phyloP scores from a whole-genome alignment of 179 eudicot genomes.

The Pouteria campechiana region DNA sequence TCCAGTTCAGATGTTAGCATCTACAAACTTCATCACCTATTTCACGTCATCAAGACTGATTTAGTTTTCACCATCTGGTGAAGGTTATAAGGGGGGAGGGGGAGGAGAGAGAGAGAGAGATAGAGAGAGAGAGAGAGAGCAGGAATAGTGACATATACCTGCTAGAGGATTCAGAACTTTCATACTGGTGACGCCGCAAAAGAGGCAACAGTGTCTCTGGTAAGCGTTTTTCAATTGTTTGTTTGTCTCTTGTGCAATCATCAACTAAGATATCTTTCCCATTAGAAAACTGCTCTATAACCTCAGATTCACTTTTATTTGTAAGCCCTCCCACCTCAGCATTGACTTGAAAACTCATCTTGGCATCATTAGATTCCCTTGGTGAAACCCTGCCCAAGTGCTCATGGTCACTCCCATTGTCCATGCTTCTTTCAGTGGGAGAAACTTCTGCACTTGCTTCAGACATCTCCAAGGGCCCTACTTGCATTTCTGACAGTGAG shows the following conservation, averaged over 20 bases:
- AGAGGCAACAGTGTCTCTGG: constrained; percentile 51
- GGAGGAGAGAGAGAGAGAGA: no score
- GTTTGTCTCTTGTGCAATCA: constrained; percentile 23
- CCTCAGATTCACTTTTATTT: constrained; percentile 28
- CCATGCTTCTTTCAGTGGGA: constrained; percentile 19
- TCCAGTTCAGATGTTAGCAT: no score
- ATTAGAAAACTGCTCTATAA: constrained; percentile 14
- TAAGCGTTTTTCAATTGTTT: constrained; percentile 35
- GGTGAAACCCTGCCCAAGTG: constrained; percentile 14
- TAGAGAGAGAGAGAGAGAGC: no score
- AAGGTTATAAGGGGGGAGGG: no score
- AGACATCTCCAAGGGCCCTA: constrained; percentile 26
- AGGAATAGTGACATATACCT: constrained; percentile 37
- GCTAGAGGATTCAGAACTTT: constrained; percentile 73
- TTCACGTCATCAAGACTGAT: no score
- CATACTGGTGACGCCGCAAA: constrained; percentile 51
- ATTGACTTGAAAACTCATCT: constrained; percentile 21
- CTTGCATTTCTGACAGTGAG: constrained; percentile 20
- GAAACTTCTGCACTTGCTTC: constrained; percentile 26
- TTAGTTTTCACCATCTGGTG: no score
- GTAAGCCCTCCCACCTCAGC: constrained; percentile 19
- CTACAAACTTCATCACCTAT: no score
- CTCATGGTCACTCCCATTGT: constrained; percentile 24
- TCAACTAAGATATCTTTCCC: constrained; percentile 13
- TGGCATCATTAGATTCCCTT: constrained; percentile 17